Evolutionary conservation across 257 asterid species (phyloP).

Genomic region (Anisodus tanguticus): DNA sequence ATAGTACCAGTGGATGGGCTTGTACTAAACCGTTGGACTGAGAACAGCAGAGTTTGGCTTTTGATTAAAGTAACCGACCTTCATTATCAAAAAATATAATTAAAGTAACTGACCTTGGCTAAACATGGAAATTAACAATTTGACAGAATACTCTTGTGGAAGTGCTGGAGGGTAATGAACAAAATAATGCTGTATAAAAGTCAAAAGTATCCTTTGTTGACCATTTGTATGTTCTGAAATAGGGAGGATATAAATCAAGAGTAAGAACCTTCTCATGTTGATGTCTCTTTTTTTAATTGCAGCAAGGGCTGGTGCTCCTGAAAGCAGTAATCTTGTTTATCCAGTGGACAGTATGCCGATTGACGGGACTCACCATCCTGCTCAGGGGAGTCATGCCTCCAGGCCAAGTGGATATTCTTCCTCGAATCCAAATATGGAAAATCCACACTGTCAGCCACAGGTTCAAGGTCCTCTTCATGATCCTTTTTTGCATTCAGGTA

Average conservation of each 20-base stretch:
- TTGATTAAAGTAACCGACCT: too few relatives aligned
- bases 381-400: constrained; percentile 60
- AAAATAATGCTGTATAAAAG: constrained; percentile 3
- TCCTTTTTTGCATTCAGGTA: constrained; percentile 53
- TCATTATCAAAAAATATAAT: too few relatives aligned
- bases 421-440: constrained; percentile 49
- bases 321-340: constrained; percentile 47
- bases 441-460: constrained; percentile 57
- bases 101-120: neutral
- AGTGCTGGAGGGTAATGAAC: constrained; percentile 8
- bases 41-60: constrained; percentile 1
- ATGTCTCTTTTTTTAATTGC: constrained; percentile 29
- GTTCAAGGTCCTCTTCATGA: constrained; percentile 55
- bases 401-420: constrained; percentile 55
- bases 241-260: constrained; percentile 31
- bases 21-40: neutral
- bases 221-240: constrained; percentile 5
- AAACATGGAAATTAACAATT: constrained; percentile 14
- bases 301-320: constrained; percentile 54
- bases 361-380: constrained; percentile 54
- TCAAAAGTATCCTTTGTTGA: neutral
- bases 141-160: neutral
- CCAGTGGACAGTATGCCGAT: constrained; percentile 50
- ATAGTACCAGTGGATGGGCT: neutral
- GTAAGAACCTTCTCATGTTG: neutral